Percentiles rank a stretch among this genome's conserved stretches.
Conservation (phyloP, 805 yeast genomes). For the Lipomyces orientalis region DNA sequence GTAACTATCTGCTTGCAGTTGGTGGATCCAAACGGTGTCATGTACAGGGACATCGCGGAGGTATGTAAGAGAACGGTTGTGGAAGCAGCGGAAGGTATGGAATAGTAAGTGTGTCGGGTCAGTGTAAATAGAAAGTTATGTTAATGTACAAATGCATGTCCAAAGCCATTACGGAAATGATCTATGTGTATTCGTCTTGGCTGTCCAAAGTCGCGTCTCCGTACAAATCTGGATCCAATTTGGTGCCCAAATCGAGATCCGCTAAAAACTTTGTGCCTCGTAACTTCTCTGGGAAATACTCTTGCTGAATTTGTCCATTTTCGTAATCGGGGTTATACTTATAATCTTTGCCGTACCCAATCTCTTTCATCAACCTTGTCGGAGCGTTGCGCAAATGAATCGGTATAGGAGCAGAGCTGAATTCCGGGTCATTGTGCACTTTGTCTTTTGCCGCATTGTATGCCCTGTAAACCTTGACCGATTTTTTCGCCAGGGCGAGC, state of each 20-base stretch:
- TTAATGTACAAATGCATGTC: neutral
- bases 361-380: slow-evolving; percentile 82
- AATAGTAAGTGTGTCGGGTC: neutral
- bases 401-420: slow-evolving; percentile 61
- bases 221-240: slow-evolving; percentile 26
- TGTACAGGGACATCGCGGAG: slow-evolving; percentile 17
- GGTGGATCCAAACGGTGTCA: slow-evolving; percentile 25
- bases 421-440: slow-evolving; percentile 62
- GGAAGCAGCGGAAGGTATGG: neutral
- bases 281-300: slow-evolving; percentile 72
- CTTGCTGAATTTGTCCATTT: slow-evolving; percentile 76
- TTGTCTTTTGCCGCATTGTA: slow-evolving; percentile 69
- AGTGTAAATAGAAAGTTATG: neutral
- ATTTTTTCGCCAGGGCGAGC: slow-evolving; percentile 81
- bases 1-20: slow-evolving; percentile 19
- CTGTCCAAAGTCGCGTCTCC: neutral
- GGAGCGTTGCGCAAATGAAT: slow-evolving; percentile 92
- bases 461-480: slow-evolving; percentile 84
- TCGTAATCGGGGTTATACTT: slow-evolving; percentile 84
- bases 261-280: slow-evolving; percentile 57
- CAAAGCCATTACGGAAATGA: neutral
- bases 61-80: slow-evolving; percentile 2
- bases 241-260: slow-evolving; percentile 45
- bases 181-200: neutral
- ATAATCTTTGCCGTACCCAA: slow-evolving; percentile 84